Evolutionary conservation across 768 basidiomycete species (phyloP), one percentile per base, ranked within the genome.

Genomic region (Russula griseocarnosa): DNA sequence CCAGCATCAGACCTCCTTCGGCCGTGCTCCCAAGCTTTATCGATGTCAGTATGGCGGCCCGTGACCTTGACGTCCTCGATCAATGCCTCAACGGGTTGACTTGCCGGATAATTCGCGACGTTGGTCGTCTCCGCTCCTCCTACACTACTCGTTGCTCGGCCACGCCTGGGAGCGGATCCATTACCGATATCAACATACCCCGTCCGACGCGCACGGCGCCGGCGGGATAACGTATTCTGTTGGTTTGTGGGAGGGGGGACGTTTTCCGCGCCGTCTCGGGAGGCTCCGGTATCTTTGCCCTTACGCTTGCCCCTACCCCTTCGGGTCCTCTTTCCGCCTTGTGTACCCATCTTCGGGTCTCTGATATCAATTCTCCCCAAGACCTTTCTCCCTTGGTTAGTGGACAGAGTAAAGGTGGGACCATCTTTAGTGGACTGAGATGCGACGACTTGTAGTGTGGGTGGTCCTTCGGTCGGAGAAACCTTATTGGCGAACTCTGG

Each of bases 201-300:
- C 10, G 32, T n/a, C 14, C 40, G 13, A 56, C 47, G 59, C 9
- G 20, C 47, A 16, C 53, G 63, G 18, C 58, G 58, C 1, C 54
- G 53, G 18, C 47, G 58, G 22, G 53, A n/a, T 6, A n/a, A 11
- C 9, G n/a, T 38, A 42, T 47, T 54, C 53, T 60, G 44, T 60
- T n/a, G 58, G 24, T 20, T n/a, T 18, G 47, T 5, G 10, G 40
- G 47, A 44, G 63, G 63, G n/a, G 63, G 59, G 3, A 50, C 8
- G 22, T 65, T 65, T 36, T 65, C 63, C 6, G 18, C 46, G 18
- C 44, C 63, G 18, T 55, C 58, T 24, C 32, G 63, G 2, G 4
- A 22, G 13, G 38, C 22, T 3, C 14, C 20, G 3, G 58, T n/a
- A 24, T 26, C n/a, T 32, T 60, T 64, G 32, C 20, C 49, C 18